Evolutionary conservation across 2,329 filamentous ascomycete species (phyloP), one percentile per base, ranked within the genome.

Genomic region (Fusarium sp.): DNA sequence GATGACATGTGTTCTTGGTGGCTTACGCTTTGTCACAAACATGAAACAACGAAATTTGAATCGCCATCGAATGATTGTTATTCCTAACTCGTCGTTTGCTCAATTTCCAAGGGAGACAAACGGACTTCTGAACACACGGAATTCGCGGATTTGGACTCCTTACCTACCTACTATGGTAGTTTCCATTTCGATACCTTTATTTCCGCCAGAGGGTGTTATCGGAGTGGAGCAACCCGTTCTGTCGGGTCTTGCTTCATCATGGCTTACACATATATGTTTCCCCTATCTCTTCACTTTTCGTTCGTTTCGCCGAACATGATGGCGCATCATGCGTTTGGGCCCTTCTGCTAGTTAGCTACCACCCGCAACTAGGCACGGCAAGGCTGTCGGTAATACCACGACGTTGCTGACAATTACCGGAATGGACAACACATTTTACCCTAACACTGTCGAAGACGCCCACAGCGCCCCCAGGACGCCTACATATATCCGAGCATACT

Each of bases 141-240:
- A 37, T 59, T 50, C 38, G 14, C 37, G 62, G 46, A 44, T 20
- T 42, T 67, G 15, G 33, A 38, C 56, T 48, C 49, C 32, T 44
- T 44, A 23, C 23, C 23, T 23, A 23, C 23, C 4, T 23, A 3
- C 20, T 23, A 23, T 23, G 20, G 20, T 23, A 54, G n/a, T 67
- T 60, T 53, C 54, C 54, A 41, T 50, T 48, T 49, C 18, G 37
- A 38, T 49, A 48, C 45, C 38, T 54, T 40, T 67, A 64, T 72
- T 64, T 70, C 58, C 57, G 61, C 50, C 18, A 52, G 45, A 48
- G 69, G 66, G 65, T 42, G 33, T 50, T 56, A 33, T 48, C 54
- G 48, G 60, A 37, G 69, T 61, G 69, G 69, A 69, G 64, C 42
- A 60, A 61, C 35, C 63, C 69, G 42, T 56, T 35, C 63, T 54